Percentiles rank a stretch among this genome's conserved stretches.
Evolutionary conservation across 306 rosid genomes (phyloP).

Genomic region (Gillenia trifoliata): DNA sequence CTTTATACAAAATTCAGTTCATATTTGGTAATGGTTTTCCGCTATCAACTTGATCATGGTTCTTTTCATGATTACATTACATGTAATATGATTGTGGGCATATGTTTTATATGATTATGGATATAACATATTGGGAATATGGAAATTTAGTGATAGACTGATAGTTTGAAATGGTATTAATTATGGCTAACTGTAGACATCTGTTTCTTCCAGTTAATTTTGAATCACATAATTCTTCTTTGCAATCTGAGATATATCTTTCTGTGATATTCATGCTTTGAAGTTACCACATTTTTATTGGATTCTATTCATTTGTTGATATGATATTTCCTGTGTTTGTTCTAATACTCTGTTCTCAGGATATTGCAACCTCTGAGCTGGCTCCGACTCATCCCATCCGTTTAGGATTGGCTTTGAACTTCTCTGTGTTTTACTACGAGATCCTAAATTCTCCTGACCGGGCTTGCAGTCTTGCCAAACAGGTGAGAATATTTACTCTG

Average conservation of each 20-base stretch:
- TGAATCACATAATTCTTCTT: too few relatives aligned
- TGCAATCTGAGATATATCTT: background rate
- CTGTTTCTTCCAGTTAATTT: background rate
- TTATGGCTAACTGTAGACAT: background rate
- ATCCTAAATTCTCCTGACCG: slow-evolving; percentile 32
- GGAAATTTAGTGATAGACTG: background rate
- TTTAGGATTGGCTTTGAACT: slow-evolving; percentile 39
- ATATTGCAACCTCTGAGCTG: slow-evolving; percentile 30
- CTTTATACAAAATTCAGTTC: background rate
- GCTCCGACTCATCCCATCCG: slow-evolving; percentile 44
- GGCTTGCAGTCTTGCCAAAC: slow-evolving; percentile 40
- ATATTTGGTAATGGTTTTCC: background rate
- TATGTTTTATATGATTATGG: background rate
- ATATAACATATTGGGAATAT: background rate
- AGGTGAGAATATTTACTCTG: slow-evolving; percentile 17
- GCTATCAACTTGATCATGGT: background rate
- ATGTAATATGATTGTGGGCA: background rate
- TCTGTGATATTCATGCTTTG: background rate
- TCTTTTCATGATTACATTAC: background rate
- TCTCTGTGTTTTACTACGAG: slow-evolving; percentile 42
- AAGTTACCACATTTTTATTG: background rate
- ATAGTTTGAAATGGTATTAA: background rate
- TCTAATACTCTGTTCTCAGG: slow-evolving; percentile 19
- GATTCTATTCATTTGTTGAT: background rate
- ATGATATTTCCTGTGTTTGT: background rate